These are phyloP conservation scores for Rhizopogon vulgaris DNA, from an alignment of 768 basidiomycete species.

Conservation along the genomic window DNA sequence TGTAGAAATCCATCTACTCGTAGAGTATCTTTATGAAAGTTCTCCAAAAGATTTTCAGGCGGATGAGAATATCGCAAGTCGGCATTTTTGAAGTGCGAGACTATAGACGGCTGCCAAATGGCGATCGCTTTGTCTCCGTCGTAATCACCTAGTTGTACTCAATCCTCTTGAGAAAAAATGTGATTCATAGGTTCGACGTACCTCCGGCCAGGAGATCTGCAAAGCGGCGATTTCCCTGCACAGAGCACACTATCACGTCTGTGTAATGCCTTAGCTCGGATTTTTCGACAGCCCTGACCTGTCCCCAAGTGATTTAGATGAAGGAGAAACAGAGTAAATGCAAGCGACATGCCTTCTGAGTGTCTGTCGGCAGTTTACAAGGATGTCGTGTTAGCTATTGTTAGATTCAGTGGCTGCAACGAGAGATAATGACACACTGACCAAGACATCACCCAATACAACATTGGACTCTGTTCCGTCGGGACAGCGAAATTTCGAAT, in stretches of 20 bases:
- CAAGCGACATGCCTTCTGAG: conserved; percentile 45
- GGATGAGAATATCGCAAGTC: conserved; percentile 40
- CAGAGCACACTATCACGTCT: conserved; percentile 58
- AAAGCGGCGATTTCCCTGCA: conserved; percentile 40
- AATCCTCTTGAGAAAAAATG: not conserved
- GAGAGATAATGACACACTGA: conserved; percentile 15
- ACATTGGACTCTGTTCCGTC: conserved; percentile 45
- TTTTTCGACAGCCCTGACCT: conserved; percentile 55
- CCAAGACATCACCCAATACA: conserved; percentile 52
- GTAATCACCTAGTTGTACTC: conserved; percentile 47
- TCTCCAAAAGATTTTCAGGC: conserved; percentile 35
- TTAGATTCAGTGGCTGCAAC: not conserved
- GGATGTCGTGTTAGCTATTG: conserved; percentile 54
- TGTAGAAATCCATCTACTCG: not conserved
- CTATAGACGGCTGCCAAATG: conserved; percentile 54
- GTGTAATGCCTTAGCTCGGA: conserved; percentile 40
- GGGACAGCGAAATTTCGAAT: conserved; percentile 30
- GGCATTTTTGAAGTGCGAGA: conserved; percentile 49
- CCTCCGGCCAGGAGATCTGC: conserved; percentile 64
- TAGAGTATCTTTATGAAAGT: conserved; percentile 27
- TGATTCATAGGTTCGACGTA: conserved; percentile 16
- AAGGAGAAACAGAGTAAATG: not conserved
- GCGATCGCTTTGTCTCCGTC: conserved; percentile 60
- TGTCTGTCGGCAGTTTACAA: conserved; percentile 66
- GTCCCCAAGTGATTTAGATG: not conserved